Evolutionary conservation across 1,284 basidiomycete species (phyloP), one percentile per base, ranked within the genome.

Genomic region (Albatrellus sp.): DNA sequence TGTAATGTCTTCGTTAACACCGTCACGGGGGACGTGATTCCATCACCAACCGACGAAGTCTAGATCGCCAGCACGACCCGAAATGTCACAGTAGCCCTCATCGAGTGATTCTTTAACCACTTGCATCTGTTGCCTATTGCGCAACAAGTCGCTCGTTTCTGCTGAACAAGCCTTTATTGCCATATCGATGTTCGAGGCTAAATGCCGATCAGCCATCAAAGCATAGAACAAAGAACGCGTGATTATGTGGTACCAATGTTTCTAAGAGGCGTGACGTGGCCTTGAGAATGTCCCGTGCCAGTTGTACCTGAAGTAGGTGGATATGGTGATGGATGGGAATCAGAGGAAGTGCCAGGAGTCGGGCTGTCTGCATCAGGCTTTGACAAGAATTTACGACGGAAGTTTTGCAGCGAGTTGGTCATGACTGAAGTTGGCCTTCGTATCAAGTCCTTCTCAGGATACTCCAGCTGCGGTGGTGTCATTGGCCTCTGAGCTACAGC

Each of bases 71-170:
- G 67, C 66, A 41, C 74, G 69, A 2, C 85, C 88, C 42, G 77
- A 80, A 7, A 80, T 64, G 60, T 92, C 90, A 52, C 90, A 92
- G 57, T 91, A 92, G 2, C 83, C 78, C 49, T 86, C 80, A 52
- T 89, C 72, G 29, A 81, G 53, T 1, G 76, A 75, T 57, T 93
- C 90, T 50, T 77, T 80, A 14, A 92, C 77, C 41, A 73, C 69
- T 50, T 74, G 73, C 73, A 89, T 84, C 30, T 75, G 67, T 54
- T 80, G 69, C 45, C 77, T 65, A 53, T 82, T 85, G 43, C 70
- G 69, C 8, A 84, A 55, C 20, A 87, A 58, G 40, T 75, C 71
- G 3, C 70, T 70, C 31, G 69, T 74, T 59, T 90, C 87, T 5
- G 77, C 74, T 41, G 75, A 71, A 59, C 84, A 90, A 0, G 84